Base-by-base conservation (phyloP, 768 basidiomycete species). In the Polyporus arcularius region DNA sequence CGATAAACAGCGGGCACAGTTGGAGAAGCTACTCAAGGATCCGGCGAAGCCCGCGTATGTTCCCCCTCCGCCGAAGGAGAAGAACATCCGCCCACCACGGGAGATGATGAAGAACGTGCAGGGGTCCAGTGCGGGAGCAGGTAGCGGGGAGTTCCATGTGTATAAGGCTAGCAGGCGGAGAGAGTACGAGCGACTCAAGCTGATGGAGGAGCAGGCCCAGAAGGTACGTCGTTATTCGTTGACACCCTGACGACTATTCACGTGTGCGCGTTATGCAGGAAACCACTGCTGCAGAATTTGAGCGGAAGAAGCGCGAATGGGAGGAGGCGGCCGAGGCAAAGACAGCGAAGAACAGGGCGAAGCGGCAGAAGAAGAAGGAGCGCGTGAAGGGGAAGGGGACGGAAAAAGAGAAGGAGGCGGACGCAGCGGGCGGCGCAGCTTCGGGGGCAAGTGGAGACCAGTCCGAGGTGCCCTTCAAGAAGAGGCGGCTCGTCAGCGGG, bases 31-130 rank as follows among this genome's bases (percentile, higher is more conserved):
- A 38, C 85, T 98, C 63, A 92, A 90, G 71, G 92, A 98, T 67
- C 97, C 97, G 0, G 72, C 82, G 7, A 96, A 94, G 71, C 86
- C 88, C 1, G 92, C 88, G 1, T 84, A 84, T 70, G 77, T 98
- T 10, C 94, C 96, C 2, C 68, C 82, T n/a, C 80, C 90, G 1
- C 89, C 90, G 5, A 90, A 92, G 73, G 90, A 92, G 63, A 95
- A 92, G 78, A 81, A 80, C 0, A 79, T 98, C 32, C 80, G 94
- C 18, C 80, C 95, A 1, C 81, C 96, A 9, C 81, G 92, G 51
- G 97, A 94, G 73, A 94, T 94, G 92, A 98, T 99, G 92, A 98
- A 97, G 82, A 98, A 98, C 68, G 96, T 99, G 7, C 96, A 98
- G 74, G 97, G 97, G 0, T 96, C 93, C 15, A 94, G 92, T 73